A percentile compares a stretch with the other conserved stretches of the same genome.
phyloP scores from a whole-genome alignment of 2,329 filamentous ascomycete genomes.

The Xenoacremonium recifei region DNA sequence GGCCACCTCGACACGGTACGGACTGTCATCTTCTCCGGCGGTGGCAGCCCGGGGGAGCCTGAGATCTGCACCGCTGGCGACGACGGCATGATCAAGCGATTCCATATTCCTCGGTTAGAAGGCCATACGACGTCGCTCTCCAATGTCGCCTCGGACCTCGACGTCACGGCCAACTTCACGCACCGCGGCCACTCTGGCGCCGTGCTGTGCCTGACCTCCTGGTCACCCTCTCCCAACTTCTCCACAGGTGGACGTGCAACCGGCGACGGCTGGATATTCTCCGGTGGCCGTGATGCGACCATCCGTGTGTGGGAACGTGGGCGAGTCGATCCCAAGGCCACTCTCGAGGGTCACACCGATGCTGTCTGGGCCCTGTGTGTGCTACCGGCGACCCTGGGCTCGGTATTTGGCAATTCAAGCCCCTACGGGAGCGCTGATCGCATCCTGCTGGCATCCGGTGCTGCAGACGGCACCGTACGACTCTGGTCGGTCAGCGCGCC shows the following conservation, averaged over 20 bases:
- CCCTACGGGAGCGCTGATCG: slow-evolving; percentile 80
- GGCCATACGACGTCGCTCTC: slow-evolving; percentile 41
- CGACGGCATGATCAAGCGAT: slow-evolving; percentile 93
- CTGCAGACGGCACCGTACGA: slow-evolving; percentile 86
- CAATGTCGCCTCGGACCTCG: slow-evolving; percentile 71
- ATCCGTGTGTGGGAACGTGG: slow-evolving; percentile 95
- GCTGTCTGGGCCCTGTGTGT: slow-evolving; percentile 96
- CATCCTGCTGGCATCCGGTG: slow-evolving; percentile 86
- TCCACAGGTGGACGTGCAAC: slow-evolving; percentile 82
- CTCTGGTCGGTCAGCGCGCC: slow-evolving; percentile 94
- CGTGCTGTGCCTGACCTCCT: slow-evolving; percentile 83
- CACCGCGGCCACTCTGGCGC: slow-evolving; percentile 91
- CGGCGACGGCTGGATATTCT: slow-evolving; percentile 98
- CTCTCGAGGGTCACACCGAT: slow-evolving; percentile 90
- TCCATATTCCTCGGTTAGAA: slow-evolving; percentile 87
- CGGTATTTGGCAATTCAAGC: slow-evolving; percentile 74
- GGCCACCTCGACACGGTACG: slow-evolving; percentile 93
- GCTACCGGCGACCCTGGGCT: slow-evolving; percentile 76
- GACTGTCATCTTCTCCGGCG: slow-evolving; percentile 93
- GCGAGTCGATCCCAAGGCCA: slow-evolving; percentile 91
- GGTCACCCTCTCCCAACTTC: slow-evolving; percentile 84
- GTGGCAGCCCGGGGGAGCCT: slow-evolving; percentile 90
- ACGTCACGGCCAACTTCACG: slow-evolving; percentile 91
- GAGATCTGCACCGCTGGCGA: slow-evolving; percentile 96
- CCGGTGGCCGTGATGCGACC: slow-evolving; percentile 89